These are phyloP conservation scores for Suillus variegatus DNA, from an alignment of 768 basidiomycete species.

Conservation along the genomic window DNA sequence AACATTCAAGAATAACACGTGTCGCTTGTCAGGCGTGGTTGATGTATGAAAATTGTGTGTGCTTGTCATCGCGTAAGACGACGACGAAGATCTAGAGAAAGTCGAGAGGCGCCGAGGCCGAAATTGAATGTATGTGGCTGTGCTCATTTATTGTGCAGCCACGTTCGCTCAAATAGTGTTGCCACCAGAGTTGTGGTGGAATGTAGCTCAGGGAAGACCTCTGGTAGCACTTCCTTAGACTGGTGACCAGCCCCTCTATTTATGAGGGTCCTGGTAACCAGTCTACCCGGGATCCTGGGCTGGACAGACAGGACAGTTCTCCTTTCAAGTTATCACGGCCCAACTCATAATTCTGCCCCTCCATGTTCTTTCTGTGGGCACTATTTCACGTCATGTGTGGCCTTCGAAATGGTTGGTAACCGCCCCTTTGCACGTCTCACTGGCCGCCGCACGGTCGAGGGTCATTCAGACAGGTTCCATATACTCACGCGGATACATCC, in stretches of 20 bases:
- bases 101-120: background rate
- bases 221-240: too few species aligned
- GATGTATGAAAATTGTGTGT: background rate
- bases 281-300: background rate
- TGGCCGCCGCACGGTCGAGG: constrained; percentile 64
- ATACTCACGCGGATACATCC: constrained; percentile 72
- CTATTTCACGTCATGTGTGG: constrained; percentile 89
- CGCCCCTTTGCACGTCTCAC: constrained; percentile 79
- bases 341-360: constrained; percentile 50
- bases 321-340: constrained; percentile 13
- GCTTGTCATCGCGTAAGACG: background rate
- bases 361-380: constrained; percentile 72
- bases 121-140: background rate
- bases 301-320: background rate
- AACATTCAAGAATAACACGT: constrained; percentile 19
- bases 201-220: too few species aligned
- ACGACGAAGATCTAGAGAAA: background rate
- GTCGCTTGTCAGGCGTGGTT: constrained; percentile 24
- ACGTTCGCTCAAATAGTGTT: background rate
- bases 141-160: constrained; percentile 15
- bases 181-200: too few species aligned
- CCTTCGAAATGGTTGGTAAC: constrained; percentile 98
- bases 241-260: too few species aligned
- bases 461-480: constrained; percentile 83
- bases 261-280: too few species aligned